These are phyloP conservation scores for Ensete ventricosum DNA, from an alignment of 176 grass and related monocot species.

Conservation along the genomic window DNA sequence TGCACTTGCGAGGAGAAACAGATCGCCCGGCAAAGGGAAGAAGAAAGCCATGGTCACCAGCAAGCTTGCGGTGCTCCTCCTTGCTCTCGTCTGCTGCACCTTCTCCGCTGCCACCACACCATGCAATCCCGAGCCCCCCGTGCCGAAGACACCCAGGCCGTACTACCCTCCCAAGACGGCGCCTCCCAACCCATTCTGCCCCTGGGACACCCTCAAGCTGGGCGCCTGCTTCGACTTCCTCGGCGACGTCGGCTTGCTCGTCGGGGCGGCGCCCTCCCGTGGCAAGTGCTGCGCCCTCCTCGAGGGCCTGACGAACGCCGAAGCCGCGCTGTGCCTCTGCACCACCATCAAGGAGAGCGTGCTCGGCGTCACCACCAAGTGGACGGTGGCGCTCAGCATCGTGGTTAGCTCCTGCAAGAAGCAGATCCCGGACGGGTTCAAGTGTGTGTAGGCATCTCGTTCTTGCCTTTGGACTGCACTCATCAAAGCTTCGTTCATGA, in stretches of 20 bases:
- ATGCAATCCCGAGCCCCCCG: background rate
- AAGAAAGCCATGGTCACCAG: background rate
- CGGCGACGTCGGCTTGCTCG: constrained; percentile 20
- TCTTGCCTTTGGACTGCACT: background rate
- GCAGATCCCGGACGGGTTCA: constrained; percentile 61
- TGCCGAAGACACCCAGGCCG: background rate
- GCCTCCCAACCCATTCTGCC: constrained; percentile 50
- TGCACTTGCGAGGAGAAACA: too few species aligned
- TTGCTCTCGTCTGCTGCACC: background rate
- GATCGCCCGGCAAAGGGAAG: too few species aligned
- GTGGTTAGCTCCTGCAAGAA: constrained; percentile 63
- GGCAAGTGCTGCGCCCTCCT: constrained; percentile 49
- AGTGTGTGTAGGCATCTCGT: constrained; percentile 40
- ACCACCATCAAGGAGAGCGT: constrained; percentile 56
- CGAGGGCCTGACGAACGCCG: constrained; percentile 33
- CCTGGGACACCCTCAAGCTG: constrained; percentile 53
- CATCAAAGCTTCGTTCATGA: background rate
- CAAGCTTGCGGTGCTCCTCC: background rate
- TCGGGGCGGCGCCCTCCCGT: constrained; percentile 21
- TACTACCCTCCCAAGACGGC: constrained; percentile 12
- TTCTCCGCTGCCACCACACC: background rate
- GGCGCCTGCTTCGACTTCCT: constrained; percentile 48
- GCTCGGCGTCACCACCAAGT: constrained; percentile 51
- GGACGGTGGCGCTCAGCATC: constrained; percentile 62
- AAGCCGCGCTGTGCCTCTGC: constrained; percentile 73